Evolutionary conservation across 208 protist genomes (phyloP).

Genomic region (Leishmania martiniquensis): DNA sequence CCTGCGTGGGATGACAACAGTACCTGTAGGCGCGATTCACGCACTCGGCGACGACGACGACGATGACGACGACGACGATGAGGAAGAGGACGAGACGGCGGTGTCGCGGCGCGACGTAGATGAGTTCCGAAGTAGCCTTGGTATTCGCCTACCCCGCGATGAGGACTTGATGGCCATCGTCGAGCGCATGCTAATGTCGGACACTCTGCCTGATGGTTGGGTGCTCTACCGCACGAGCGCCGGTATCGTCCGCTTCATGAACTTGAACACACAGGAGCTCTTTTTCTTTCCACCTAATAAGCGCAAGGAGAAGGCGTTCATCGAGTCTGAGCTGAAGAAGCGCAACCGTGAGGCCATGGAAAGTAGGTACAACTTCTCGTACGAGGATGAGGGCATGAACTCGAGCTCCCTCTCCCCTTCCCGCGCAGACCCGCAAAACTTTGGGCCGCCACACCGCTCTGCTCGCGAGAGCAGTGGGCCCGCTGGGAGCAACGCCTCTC

Average conservation of each 20-base stretch:
- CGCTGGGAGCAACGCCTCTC: constrained; percentile 16
- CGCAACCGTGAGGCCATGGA: constrained; percentile 80
- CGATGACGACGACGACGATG: constrained; percentile 65
- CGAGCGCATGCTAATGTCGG: constrained; percentile 84
- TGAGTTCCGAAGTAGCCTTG: constrained; percentile 86
- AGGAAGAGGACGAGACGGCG: constrained; percentile 65
- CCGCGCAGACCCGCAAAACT: constrained; percentile 12
- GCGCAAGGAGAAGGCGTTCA: constrained; percentile 62
- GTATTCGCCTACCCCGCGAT: constrained; percentile 82
- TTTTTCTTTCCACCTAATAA: constrained; percentile 84
- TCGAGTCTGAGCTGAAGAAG: constrained; percentile 65
- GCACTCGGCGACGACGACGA: constrained; percentile 50
- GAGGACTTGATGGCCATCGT: constrained; percentile 82
- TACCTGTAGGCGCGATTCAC: constrained; percentile 44
- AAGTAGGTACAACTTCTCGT: constrained; percentile 75
- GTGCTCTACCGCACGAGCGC: constrained; percentile 88
- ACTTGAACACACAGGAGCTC: constrained; percentile 90
- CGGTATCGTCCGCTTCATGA: constrained; percentile 88
- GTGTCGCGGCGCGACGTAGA: constrained; percentile 83
- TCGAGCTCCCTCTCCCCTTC: constrained; percentile 31
- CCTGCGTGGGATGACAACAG: constrained; percentile 42
- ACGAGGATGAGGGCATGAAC: constrained; percentile 64
- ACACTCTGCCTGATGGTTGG: constrained; percentile 88
- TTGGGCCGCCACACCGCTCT: constrained; percentile 13
- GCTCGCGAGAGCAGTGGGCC: constrained; percentile 12